Evolutionary conservation across 495 filamentous ascomycete species (phyloP).

Genomic region (Talaromyces proteolyticus): DNA sequence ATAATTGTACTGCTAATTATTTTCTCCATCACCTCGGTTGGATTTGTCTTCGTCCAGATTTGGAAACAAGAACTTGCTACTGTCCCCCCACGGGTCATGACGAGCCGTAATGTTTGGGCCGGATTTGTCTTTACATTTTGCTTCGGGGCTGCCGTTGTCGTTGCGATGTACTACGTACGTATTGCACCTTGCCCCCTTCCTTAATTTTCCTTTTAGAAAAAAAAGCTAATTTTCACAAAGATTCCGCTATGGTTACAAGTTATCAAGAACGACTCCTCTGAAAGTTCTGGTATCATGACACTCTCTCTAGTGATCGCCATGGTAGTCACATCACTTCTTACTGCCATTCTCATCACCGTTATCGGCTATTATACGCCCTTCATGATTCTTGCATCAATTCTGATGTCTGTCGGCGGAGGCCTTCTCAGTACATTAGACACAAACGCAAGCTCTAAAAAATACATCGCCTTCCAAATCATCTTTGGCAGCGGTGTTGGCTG

Average conservation of each 20-base stretch:
- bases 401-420: slow-evolving; percentile 12
- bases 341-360: slow-evolving; percentile 12
- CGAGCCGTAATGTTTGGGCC: slow-evolving; percentile 50
- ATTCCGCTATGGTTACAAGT: slow-evolving; percentile 34
- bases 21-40: slow-evolving; percentile 46
- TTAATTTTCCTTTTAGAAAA: not conserved
- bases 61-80: slow-evolving; percentile 58
- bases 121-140: slow-evolving; percentile 40
- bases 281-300: slow-evolving; percentile 23
- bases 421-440: slow-evolving; percentile 20
- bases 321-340: slow-evolving; percentile 12
- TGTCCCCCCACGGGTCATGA: slow-evolving; percentile 56
- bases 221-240: slow-evolving; percentile 10
- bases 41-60: slow-evolving; percentile 55
- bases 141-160: slow-evolving; percentile 39
- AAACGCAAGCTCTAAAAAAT: slow-evolving; percentile 8
- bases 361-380: slow-evolving; percentile 43
- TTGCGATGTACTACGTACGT: slow-evolving; percentile 17
- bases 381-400: slow-evolving; percentile 34
- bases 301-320: slow-evolving; percentile 18
- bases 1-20: slow-evolving; percentile 52
- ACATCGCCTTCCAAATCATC: slow-evolving; percentile 23
- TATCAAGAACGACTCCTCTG: slow-evolving; percentile 20
- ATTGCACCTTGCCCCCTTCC: not conserved
- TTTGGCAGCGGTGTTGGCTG: slow-evolving; percentile 17